phyloP scores from a whole-genome alignment of 345 rosid genomes.

The Eucalyptus sp. region DNA sequence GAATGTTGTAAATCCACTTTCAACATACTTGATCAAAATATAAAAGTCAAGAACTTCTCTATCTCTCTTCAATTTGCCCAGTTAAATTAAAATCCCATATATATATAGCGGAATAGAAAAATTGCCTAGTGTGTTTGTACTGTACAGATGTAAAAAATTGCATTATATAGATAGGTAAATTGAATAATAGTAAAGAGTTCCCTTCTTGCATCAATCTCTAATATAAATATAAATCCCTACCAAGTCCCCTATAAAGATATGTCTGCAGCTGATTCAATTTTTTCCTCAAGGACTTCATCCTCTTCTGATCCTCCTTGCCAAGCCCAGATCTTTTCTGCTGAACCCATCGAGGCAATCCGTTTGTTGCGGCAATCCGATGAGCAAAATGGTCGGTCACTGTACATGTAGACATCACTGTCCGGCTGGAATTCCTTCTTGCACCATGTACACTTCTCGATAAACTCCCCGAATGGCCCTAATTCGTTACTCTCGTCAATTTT shows the following conservation, averaged over 20 bases:
- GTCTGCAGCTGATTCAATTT: not conserved
- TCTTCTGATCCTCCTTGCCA: not conserved
- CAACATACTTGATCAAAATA: no score
- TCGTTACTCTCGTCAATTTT: not conserved
- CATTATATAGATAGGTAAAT: not conserved
- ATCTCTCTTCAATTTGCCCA: no score
- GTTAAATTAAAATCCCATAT: no score
- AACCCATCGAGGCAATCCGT: constrained; percentile 22
- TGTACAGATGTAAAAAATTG: not conserved
- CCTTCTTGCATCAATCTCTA: not conserved
- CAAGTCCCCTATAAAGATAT: not conserved
- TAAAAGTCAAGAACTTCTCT: no score
- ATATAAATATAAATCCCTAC: not conserved
- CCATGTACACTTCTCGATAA: constrained; percentile 8
- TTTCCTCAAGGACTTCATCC: not conserved
- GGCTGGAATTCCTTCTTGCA: constrained; percentile 15
- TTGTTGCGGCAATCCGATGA: constrained; percentile 10
- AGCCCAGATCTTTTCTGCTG: not conserved
- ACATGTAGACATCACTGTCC: constrained; percentile 7
- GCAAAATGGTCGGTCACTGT: constrained; percentile 24
- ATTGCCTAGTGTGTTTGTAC: not conserved
- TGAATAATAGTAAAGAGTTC: not conserved
- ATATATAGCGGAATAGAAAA: no score
- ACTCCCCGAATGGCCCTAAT: constrained; percentile 4
- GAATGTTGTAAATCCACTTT: not conserved